Conservation (phyloP, 2,329 filamentous ascomycete genomes). For the Beauveria medogensis region DNA sequence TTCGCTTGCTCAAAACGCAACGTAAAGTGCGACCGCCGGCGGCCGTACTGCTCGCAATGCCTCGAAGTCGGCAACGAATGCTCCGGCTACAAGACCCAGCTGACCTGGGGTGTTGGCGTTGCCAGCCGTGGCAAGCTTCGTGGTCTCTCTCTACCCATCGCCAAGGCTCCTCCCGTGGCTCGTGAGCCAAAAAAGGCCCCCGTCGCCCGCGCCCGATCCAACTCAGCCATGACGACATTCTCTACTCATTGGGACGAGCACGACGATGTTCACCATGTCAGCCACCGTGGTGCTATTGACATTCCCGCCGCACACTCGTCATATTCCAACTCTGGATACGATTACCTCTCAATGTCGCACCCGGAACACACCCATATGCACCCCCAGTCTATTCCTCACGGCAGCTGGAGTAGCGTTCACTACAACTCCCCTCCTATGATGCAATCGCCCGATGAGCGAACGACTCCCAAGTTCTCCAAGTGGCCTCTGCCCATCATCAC, state of each 20-base stretch:
- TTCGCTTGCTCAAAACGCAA: constrained; percentile 83
- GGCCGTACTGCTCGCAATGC: constrained; percentile 93
- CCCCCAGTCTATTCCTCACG: constrained; percentile 29
- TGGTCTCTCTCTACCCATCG: constrained; percentile 69
- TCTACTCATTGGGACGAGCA: constrained; percentile 22
- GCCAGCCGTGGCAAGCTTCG: constrained; percentile 92
- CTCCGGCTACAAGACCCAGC: constrained; percentile 90
- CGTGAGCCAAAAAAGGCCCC: constrained; percentile 41
- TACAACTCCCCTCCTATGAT: constrained; percentile 33
- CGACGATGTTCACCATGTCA: constrained; percentile 24
- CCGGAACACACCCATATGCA: constrained; percentile 25
- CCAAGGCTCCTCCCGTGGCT: constrained; percentile 49
- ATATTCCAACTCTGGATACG: constrained; percentile 28
- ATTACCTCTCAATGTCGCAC: constrained; percentile 44
- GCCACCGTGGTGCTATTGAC: constrained; percentile 26
- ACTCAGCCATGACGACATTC: constrained; percentile 31
- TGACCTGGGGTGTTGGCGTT: constrained; percentile 95
- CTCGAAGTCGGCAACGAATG: constrained; percentile 87
- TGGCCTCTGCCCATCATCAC: constrained; percentile 38
- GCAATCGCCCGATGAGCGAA: constrained; percentile 23
- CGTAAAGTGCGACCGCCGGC: constrained; percentile 79
- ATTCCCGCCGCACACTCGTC: constrained; percentile 24
- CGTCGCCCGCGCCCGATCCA: constrained; percentile 34
- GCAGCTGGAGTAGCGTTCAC: constrained; percentile 38
- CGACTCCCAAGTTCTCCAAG: constrained; percentile 34